Base-by-base conservation (phyloP, 2,329 filamentous ascomycete genomes). In the Diplodia seriata region DNA sequence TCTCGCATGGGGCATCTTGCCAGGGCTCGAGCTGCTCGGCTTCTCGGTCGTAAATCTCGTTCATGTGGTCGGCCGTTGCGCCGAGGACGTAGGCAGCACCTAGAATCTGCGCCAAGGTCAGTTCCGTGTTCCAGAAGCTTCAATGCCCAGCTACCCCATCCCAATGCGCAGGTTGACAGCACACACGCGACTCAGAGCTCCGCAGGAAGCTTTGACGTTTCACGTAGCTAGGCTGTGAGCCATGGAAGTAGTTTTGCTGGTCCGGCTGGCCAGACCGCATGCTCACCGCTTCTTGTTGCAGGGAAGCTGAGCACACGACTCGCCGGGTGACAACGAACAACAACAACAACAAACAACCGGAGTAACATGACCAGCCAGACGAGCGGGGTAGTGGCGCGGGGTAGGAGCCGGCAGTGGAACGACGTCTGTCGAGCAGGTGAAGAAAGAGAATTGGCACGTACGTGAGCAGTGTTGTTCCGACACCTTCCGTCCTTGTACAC, bases 41-140 rank as follows among this genome's bases (percentile, higher is more conserved):
- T 74, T 95, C 90, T 38, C 83, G 83, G 69, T 97, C 94, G 79
- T 97, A 99, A 56, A 97, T 87, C 4, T 86, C 84, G 72, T 92
- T 90, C 71, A 99, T 80, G 71, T 96, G 89, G 59, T 90, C 84
- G 9, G 87, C 83, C 66, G 87, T 86, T 51, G 90, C 94, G 29
- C 94, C 94, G 11, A 98, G 84, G 18, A 97, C 84, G 78, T 96
- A 99, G 1, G 93, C 91, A 6, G 94, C 93, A 72, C 89, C 89
- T 14, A 99, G 86, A 64, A 93, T 86, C 86, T 88, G 76, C 11
- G 23, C 69, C 51, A 8, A 50, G 31, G 23, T 43, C 26, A 62
- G 29, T 33, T 47, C 43, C n/a, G 18, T 47, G 43, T n/a, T n/a
- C 18, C 26, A 36, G 40, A 62, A 62, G 29, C 57, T n/a, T 29